Conservation (phyloP, 2,329 filamentous ascomycete species). For the Colletotrichum sublineola region DNA sequence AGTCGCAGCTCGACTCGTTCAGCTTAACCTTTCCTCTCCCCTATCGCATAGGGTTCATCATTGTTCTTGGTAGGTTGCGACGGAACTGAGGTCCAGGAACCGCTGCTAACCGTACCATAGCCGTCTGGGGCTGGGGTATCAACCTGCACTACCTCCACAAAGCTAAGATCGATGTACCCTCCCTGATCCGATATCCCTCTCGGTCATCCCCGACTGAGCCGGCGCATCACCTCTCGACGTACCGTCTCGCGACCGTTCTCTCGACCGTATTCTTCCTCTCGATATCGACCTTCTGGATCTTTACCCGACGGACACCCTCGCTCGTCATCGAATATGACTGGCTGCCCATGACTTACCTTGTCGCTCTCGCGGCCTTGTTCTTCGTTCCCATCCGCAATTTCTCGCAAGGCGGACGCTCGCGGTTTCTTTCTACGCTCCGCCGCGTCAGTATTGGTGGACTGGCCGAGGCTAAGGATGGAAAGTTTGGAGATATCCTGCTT, state of each 20-base stretch:
- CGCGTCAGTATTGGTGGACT: slow-evolving; percentile 88
- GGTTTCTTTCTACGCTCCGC: slow-evolving; percentile 81
- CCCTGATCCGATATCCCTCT: slow-evolving; percentile 86
- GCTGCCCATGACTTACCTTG: slow-evolving; percentile 86
- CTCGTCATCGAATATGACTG: slow-evolving; percentile 85
- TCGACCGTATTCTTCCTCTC: slow-evolving; percentile 78
- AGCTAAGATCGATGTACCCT: slow-evolving; percentile 87
- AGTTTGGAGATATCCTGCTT: slow-evolving; percentile 93
- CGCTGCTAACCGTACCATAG: slow-evolving; percentile 58
- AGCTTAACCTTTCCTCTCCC: slow-evolving; percentile 89
- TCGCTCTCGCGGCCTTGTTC: slow-evolving; percentile 78
- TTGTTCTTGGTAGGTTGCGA: slow-evolving; percentile 78
- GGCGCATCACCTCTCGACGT: slow-evolving; percentile 85
- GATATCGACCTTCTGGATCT: slow-evolving; percentile 84
- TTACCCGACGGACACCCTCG: slow-evolving; percentile 77
- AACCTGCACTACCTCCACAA: slow-evolving; percentile 90
- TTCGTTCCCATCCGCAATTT: slow-evolving; percentile 77
- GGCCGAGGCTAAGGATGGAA: slow-evolving; percentile 87
- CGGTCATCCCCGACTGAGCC: slow-evolving; percentile 78
- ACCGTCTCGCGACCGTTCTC: slow-evolving; percentile 85
- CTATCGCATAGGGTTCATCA: slow-evolving; percentile 87
- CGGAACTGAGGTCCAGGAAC: not conserved
- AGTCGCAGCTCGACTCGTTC: slow-evolving; percentile 83
- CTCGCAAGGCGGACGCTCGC: slow-evolving; percentile 78
- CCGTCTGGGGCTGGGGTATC: slow-evolving; percentile 93